These are phyloP conservation scores for Penicillium odoratum DNA, from an alignment of 495 filamentous ascomycete species.

Conservation along the genomic window DNA sequence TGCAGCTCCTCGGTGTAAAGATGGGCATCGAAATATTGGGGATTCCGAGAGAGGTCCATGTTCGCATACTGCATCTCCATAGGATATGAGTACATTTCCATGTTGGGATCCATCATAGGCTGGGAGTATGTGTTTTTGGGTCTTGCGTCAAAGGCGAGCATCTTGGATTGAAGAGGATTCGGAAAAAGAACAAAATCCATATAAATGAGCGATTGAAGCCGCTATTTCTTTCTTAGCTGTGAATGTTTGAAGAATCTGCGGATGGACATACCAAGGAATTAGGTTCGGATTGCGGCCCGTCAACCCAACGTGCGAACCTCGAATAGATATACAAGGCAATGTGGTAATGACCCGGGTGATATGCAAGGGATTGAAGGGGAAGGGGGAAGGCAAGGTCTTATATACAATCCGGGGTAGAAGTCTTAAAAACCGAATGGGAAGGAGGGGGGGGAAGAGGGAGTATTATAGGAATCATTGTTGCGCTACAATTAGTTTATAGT, in stretches of 20 bases:
- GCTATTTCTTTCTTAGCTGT: background rate
- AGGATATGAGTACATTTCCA: conserved; percentile 37
- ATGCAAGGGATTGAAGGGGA: conserved; percentile 18
- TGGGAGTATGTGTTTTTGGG: conserved; percentile 38
- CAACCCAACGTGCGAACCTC: conserved; percentile 25
- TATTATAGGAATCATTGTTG: conserved; percentile 23
- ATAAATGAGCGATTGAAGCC: background rate
- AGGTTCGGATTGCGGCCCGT: conserved; percentile 31
- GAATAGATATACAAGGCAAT: conserved; percentile 19
- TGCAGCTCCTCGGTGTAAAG: conserved; percentile 31
- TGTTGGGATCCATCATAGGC: conserved; percentile 36
- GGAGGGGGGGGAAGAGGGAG: conserved; percentile 28
- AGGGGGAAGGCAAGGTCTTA: conserved; percentile 5
- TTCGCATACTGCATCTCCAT: conserved; percentile 31
- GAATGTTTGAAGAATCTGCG: no score
- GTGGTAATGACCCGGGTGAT: conserved; percentile 13
- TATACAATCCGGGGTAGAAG: conserved; percentile 8
- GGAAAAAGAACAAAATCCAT: conserved; percentile 33
- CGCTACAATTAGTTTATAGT: conserved; percentile 16
- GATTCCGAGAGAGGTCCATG: conserved; percentile 24
- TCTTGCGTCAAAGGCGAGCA: conserved; percentile 42
- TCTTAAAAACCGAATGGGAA: conserved; percentile 10
- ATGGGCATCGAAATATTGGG: conserved; percentile 32
- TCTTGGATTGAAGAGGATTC: conserved; percentile 22
- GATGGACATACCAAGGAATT: conserved; percentile 21